Evolutionary conservation across 78 protist genomes (phyloP), one percentile per base, ranked within the genome.

Genomic region (Dictyostelium citrinum): DNA sequence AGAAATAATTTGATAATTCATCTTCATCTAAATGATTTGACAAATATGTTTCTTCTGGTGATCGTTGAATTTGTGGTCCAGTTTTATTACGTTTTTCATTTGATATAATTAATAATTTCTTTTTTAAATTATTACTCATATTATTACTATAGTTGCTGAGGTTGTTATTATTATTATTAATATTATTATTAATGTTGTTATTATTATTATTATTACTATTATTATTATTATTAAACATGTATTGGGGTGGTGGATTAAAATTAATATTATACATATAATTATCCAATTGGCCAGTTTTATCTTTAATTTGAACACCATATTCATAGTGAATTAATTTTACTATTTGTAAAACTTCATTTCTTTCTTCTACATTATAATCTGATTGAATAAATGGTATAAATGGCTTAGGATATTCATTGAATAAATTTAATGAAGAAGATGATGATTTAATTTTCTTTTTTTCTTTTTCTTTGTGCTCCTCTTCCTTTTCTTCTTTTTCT

Each of bases 41-140:
- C 27, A 84, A 33, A 55, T 84, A 84, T 7, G 91, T 74, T 24
- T 84, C 91, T n/a, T 45, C 45, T 3, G 91, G 91, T 7, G 91
- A 84, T 55, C 9, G 16, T 55, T 55, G 64, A 55, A 55, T 55
- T 27, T 51, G 27, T 9, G 31, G 24, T 27, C n/a, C 86, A 0
- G 4, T 29, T 29, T 67, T 67, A 67, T 55, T 55, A 55, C 64
- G 64, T 11, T 74, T 74, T 64, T 64, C 72, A 64, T 64, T 64
- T 64, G 72, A 64, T 64, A 64, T 10, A 24, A 64, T 64, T 11
- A 29, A 27, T 24, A 64, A 10, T 14, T 64, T 64, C 17, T 64
- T 64, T 64, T 64, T n/a, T 11, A 64, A 29, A 55, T 55, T 55
- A 55, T 20, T 55, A 55, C 17, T 55, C 16, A 12, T 55, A 55